Evolutionary conservation across 1,284 basidiomycete species (phyloP).

Genomic region (Trametes pubescens): DNA sequence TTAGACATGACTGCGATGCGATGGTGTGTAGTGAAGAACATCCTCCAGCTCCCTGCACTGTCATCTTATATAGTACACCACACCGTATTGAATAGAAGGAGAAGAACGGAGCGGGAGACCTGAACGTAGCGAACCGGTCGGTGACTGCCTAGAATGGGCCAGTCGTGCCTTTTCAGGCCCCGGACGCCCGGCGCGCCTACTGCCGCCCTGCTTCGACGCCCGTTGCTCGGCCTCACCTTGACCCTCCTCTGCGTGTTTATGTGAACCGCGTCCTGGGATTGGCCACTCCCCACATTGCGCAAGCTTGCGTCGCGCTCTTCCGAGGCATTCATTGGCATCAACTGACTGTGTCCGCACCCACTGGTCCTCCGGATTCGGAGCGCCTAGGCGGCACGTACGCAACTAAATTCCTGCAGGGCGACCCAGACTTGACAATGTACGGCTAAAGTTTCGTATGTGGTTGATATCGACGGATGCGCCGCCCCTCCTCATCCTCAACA

Average conservation of each 20-base stretch:
- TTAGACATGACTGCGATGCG: slow-evolving; percentile 13
- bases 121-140: too few relatives aligned
- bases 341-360: background rate
- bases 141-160: too few relatives aligned
- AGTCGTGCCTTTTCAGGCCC: too few relatives aligned
- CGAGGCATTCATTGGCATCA: background rate
- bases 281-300: background rate
- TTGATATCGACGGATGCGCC: slow-evolving; percentile 31
- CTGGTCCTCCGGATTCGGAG: background rate
- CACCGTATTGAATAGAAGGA: background rate
- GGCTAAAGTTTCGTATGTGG: slow-evolving; percentile 26
- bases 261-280: background rate
- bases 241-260: background rate
- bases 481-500: slow-evolving; percentile 34
- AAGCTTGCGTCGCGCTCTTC: background rate
- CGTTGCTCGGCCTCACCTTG: slow-evolving; percentile 4
- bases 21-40: background rate
- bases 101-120: too few relatives aligned
- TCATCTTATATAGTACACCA: background rate
- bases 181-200: background rate
- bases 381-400: background rate
- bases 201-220: background rate
- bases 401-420: background rate
- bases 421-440: slow-evolving; percentile 11
- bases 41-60: background rate